Conservation (phyloP, 805 yeast species). For the Hemisphaericaspora nanyangensis region DNA sequence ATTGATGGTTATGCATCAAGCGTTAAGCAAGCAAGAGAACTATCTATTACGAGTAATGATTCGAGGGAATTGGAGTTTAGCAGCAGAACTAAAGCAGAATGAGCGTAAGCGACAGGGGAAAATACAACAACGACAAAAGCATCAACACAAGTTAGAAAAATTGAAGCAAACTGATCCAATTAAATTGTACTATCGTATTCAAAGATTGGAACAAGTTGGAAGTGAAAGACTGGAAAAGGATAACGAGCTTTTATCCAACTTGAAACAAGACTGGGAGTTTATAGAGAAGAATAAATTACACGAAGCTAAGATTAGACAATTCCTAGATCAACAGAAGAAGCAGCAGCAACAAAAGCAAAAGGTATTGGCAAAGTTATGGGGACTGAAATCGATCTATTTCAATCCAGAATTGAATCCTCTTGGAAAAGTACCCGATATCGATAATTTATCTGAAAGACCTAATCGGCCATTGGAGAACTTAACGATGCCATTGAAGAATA, state of each 20-base stretch:
- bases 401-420: constrained; percentile 65
- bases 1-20: neutral
- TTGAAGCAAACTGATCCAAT: constrained; percentile 33
- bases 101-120: constrained; percentile 33
- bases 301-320: constrained; percentile 21
- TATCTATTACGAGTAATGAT: too few relatives aligned
- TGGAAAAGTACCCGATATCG: constrained; percentile 48
- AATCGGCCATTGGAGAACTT: constrained; percentile 20
- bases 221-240: constrained; percentile 14
- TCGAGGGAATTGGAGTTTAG: constrained; percentile 29
- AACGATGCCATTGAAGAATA: constrained; percentile 27
- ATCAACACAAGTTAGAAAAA: constrained; percentile 21
- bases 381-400: constrained; percentile 51
- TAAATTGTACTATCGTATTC: constrained; percentile 28
- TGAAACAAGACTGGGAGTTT: constrained; percentile 40
- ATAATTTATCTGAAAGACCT: constrained; percentile 3
- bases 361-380: constrained; percentile 32
- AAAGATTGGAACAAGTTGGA: constrained; percentile 20
- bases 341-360: constrained; percentile 14
- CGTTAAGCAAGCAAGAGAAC: too few relatives aligned
- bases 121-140: constrained; percentile 35
- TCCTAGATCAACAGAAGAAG: constrained; percentile 18
- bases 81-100: constrained; percentile 33
- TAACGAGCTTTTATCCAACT: constrained; percentile 17
- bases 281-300: constrained; percentile 33